Evolutionary conservation across 75 land plant species (phyloP).

Genomic region (Picea sitchensis): DNA sequence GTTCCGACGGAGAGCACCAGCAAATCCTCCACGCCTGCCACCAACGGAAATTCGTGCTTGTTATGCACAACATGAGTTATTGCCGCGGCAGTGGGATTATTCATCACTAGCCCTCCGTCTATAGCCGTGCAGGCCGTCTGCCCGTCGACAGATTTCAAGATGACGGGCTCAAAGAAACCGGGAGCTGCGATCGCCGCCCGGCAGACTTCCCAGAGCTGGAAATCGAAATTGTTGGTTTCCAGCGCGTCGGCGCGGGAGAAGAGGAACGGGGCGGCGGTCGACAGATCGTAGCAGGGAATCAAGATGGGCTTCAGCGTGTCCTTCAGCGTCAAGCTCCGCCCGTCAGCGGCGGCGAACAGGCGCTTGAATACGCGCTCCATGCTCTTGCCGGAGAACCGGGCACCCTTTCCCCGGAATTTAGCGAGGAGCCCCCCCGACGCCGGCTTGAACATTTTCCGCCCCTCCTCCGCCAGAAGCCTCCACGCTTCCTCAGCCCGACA

Average conservation of each 20-base stretch:
- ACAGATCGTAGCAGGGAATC: conserved; percentile 89
- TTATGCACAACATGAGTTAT: conserved; percentile 89
- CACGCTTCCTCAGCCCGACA: conserved; percentile 52
- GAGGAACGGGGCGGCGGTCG: conserved; percentile 68
- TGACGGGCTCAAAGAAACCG: conserved; percentile 49
- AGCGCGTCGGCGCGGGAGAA: conserved; percentile 83
- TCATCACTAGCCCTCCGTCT: conserved; percentile 94
- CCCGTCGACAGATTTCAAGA: conserved; percentile 68
- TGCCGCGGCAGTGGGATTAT: conserved; percentile 91
- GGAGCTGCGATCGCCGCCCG: conserved; percentile 90
- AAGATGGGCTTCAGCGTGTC: conserved; percentile 84
- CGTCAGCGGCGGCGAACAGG: conserved; percentile 42
- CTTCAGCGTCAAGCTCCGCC: conserved; percentile 48
- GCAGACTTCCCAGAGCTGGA: conserved; percentile 76
- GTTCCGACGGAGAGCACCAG: conserved; percentile 84
- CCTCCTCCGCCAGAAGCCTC: conserved; percentile 23
- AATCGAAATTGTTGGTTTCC: conserved; percentile 67
- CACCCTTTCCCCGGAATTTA: background rate
- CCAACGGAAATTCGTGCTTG: conserved; percentile 72
- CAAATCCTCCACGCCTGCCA: conserved; percentile 72
- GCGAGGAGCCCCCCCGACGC: background rate
- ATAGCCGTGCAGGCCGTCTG: conserved; percentile 76
- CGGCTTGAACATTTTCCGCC: conserved; percentile 36
- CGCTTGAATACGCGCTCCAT: conserved; percentile 49
- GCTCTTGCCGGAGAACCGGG: conserved; percentile 29